A percentile compares a stretch with the other conserved stretches of the same genome.
These are phyloP conservation scores for Clitocybe nebularis DNA, from an alignment of 1,284 basidiomycete genomes.

Conservation along the genomic window DNA sequence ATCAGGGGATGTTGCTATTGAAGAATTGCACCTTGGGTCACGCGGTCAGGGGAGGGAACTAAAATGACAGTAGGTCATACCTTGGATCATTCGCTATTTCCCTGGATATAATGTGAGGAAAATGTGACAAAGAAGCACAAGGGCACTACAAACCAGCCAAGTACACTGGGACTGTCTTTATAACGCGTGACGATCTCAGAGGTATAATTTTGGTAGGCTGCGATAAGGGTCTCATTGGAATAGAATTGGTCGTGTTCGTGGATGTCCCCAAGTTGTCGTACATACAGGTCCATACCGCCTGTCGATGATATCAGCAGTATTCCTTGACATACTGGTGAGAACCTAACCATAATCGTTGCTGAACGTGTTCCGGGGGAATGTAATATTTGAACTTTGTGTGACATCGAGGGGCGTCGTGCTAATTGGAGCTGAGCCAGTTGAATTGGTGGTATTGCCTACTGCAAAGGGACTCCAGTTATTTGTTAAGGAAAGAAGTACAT, in stretches of 20 bases:
- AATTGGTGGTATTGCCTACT: conserved; percentile 11
- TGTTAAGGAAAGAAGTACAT: conserved; percentile 59
- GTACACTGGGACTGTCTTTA: conserved; percentile 43
- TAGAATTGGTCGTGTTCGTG: conserved; percentile 57
- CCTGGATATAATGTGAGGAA: conserved; percentile 24
- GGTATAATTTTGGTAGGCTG: conserved; percentile 55
- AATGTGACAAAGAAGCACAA: conserved; percentile 2
- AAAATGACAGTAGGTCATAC: conserved; percentile 20
- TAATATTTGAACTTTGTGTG: conserved; percentile 30
- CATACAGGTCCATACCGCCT: conserved; percentile 67
- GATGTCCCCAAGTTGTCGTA: conserved; percentile 43
- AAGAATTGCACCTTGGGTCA: conserved; percentile 48
- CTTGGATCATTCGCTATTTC: conserved; percentile 65
- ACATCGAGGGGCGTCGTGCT: too few relatives aligned
- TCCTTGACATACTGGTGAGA: conserved; percentile 1
- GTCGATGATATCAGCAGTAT: conserved; percentile 10
- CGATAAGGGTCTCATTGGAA: conserved; percentile 42
- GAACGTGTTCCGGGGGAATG: conserved; percentile 46
- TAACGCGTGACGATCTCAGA: conserved; percentile 52
- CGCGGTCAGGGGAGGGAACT: neutral
- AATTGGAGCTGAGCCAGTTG: conserved; percentile 5
- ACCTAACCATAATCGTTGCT: conserved; percentile 57
- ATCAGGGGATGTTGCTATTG: conserved; percentile 32
- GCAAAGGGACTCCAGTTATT: conserved; percentile 63
- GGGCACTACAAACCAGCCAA: conserved; percentile 50